Evolutionary conservation across 495 filamentous ascomycete genomes (phyloP).

Genomic region (Thozetella sp.): DNA sequence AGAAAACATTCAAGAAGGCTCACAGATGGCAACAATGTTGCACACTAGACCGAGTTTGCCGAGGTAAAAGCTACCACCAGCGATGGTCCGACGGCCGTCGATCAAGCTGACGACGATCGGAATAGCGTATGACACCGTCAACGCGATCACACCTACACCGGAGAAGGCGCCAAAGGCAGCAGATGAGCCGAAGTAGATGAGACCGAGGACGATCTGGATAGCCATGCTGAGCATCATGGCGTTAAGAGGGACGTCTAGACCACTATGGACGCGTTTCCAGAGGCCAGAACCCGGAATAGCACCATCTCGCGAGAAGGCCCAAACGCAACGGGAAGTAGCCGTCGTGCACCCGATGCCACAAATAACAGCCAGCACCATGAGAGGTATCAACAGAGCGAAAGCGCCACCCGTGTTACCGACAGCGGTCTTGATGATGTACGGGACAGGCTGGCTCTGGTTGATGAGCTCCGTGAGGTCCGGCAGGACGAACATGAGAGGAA

Average conservation of each 20-base stretch:
- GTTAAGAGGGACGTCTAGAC: constrained; percentile 49
- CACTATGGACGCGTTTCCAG: constrained; percentile 45
- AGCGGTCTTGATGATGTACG: constrained; percentile 43
- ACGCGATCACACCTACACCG: constrained; percentile 61
- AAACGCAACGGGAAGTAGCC: constrained; percentile 60
- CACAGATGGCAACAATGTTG: constrained; percentile 59
- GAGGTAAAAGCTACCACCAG: constrained; percentile 56
- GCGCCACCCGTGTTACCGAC: constrained; percentile 45
- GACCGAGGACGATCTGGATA: constrained; percentile 43
- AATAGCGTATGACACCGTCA: constrained; percentile 59
- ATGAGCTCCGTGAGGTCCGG: constrained; percentile 45
- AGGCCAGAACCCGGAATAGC: constrained; percentile 58
- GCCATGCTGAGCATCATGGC: constrained; percentile 52
- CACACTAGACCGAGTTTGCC: constrained; percentile 54
- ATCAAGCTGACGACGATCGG: constrained; percentile 60
- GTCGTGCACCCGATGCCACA: constrained; percentile 65
- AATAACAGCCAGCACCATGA: constrained; percentile 54
- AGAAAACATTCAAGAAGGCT: constrained; percentile 16
- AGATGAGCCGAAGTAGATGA: constrained; percentile 55
- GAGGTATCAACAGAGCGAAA: constrained; percentile 45
- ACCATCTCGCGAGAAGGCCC: constrained; percentile 62
- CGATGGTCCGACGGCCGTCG: constrained; percentile 50
- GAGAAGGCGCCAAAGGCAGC: constrained; percentile 62
- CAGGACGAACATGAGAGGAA: constrained; percentile 51
- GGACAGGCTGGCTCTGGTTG: constrained; percentile 42